A percentile compares a stretch with the other conserved stretches of the same genome.
Evolutionary conservation across 2,329 filamentous ascomycete species (phyloP).

Genomic region (Claviceps purpurea): DNA sequence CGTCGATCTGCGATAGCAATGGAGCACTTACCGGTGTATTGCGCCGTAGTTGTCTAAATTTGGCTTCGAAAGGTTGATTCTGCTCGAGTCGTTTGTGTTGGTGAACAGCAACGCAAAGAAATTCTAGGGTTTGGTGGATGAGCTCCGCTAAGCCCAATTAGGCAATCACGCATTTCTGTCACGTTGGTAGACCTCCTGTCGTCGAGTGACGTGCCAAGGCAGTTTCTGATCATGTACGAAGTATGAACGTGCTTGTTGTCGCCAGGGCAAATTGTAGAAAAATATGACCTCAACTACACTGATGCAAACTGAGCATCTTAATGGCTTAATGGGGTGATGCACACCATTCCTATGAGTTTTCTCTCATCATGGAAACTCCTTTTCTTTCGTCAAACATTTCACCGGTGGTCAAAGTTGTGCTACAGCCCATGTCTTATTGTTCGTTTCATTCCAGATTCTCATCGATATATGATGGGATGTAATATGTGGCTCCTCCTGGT

Average conservation of each 20-base stretch:
- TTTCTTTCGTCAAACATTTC: conserved; percentile 2
- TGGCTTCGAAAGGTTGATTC: conserved; percentile 16
- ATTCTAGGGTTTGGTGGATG: conserved; percentile 33
- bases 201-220: background rate
- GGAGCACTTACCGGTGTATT: conserved; percentile 23
- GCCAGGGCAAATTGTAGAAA: too few relatives aligned
- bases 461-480: conserved; percentile 41
- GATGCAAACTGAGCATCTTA: background rate
- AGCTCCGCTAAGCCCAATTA: conserved; percentile 25
- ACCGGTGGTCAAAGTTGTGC: conserved; percentile 11
- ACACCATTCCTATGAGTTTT: too few relatives aligned
- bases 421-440: conserved; percentile 17
- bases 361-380: too few relatives aligned
- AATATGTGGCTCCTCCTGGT: conserved; percentile 50
- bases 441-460: conserved; percentile 26
- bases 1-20: conserved; percentile 6
- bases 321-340: background rate
- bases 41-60: conserved; percentile 21
- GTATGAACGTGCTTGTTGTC: background rate
- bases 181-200: background rate
- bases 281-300: background rate
- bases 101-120: conserved; percentile 23
- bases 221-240: background rate
- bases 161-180: conserved; percentile 20
- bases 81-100: conserved; percentile 25